A percentile compares a stretch with the other conserved stretches of the same genome.
Evolutionary conservation across 768 basidiomycete genomes (phyloP).

Genomic region (Leccinum barrowsii): DNA sequence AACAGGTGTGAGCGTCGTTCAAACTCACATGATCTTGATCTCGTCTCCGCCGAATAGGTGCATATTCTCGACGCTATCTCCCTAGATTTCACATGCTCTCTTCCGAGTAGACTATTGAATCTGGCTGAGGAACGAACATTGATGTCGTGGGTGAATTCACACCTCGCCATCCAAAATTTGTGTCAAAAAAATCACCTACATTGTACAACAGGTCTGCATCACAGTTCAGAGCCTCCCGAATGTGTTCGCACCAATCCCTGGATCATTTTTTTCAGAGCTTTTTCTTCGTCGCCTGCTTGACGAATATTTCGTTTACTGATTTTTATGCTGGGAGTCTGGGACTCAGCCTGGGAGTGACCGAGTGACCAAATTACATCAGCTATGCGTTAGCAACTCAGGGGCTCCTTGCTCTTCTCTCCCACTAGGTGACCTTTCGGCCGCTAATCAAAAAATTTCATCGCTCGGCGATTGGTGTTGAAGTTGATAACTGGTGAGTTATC

Average conservation of each 20-base stretch:
- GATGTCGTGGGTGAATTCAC: neutral
- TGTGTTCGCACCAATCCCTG: constrained; percentile 24
- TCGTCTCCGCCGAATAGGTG: neutral
- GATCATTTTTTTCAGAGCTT: constrained; percentile 13
- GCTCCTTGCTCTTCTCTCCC: too few relatives aligned
- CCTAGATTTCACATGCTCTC: constrained; percentile 18
- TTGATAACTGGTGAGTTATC: too few relatives aligned
- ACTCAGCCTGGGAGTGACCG: too few relatives aligned
- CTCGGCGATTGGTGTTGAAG: too few relatives aligned
- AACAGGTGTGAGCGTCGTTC: too few relatives aligned
- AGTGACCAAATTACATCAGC: too few relatives aligned
- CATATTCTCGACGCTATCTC: neutral
- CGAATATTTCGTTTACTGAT: neutral
- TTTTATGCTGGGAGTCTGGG: too few relatives aligned
- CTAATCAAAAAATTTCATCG: too few relatives aligned
- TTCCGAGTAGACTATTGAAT: constrained; percentile 11
- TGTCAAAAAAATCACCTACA: constrained; percentile 11
- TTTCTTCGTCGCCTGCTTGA: constrained; percentile 23
- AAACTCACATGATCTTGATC: too few relatives aligned
- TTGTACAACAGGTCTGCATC: constrained; percentile 25
- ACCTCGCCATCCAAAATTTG: neutral
- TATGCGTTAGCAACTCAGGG: too few relatives aligned
- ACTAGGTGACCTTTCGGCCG: too few relatives aligned
- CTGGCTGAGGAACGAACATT: neutral
- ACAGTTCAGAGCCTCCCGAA: constrained; percentile 26